Percentiles rank a stretch among this genome's conserved stretches.
These are phyloP conservation scores for Seminavis robusta DNA, from an alignment of 108 stramenopile genomes.

Conservation along the genomic window DNA sequence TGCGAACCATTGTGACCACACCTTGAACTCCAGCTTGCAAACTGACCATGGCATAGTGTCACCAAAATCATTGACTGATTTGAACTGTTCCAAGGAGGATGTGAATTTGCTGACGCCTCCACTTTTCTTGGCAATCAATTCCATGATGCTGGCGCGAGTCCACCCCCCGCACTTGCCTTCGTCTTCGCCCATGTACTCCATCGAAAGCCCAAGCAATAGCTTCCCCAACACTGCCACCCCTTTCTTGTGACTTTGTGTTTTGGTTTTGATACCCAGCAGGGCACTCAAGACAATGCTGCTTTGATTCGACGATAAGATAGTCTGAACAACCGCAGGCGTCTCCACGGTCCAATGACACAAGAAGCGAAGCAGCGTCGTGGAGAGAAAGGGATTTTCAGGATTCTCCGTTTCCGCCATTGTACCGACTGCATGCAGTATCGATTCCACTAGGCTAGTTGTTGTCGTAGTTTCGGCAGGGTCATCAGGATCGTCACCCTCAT, in stretches of 20 bases:
- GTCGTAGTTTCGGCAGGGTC: no score
- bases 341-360: conserved; percentile 57
- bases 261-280: conserved; percentile 16
- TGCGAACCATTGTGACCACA: conserved; percentile 47
- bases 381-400: no score
- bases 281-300: conserved; percentile 22
- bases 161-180: conserved; percentile 42
- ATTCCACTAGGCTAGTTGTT: background rate
- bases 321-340: conserved; percentile 55
- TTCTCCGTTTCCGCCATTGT: background rate
- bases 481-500: no score
- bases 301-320: conserved; percentile 38
- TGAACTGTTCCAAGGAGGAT: conserved; percentile 25
- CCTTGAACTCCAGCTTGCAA: conserved; percentile 41
- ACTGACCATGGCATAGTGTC: conserved; percentile 34
- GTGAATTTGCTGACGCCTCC: conserved; percentile 39
- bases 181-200: conserved; percentile 51
- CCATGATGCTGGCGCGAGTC: conserved; percentile 32
- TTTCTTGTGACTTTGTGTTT: background rate
- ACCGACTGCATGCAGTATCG: background rate
- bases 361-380: conserved; percentile 29
- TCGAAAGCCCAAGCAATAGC: conserved; percentile 60
- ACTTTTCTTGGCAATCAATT: conserved; percentile 28
- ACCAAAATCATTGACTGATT: conserved; percentile 5
- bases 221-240: conserved; percentile 25